These are phyloP conservation scores for Aspergillus asperescens DNA, from an alignment of 495 filamentous ascomycete genomes.

Conservation along the genomic window DNA sequence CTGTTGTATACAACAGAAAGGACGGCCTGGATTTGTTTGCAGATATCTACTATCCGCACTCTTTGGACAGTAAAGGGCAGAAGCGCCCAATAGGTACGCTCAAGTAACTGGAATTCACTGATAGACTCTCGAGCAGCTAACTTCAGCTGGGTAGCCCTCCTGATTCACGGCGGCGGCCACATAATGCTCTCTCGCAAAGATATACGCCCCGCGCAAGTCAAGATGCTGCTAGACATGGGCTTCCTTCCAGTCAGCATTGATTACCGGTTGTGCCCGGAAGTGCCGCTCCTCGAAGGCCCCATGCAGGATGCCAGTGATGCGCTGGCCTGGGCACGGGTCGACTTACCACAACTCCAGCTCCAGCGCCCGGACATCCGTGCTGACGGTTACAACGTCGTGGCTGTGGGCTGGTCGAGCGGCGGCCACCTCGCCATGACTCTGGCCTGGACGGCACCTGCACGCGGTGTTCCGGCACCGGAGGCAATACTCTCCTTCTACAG, in stretches of 20 bases:
- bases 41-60: constrained; percentile 42
- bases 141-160: background rate
- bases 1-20: background rate
- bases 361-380: constrained; percentile 24
- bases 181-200: constrained; percentile 43
- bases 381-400: constrained; percentile 38
- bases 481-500: constrained; percentile 52
- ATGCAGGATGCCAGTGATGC: constrained; percentile 48
- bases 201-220: constrained; percentile 39
- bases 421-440: constrained; percentile 49
- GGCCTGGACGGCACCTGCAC: constrained; percentile 30
- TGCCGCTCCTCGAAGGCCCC: constrained; percentile 38
- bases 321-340: constrained; percentile 36
- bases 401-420: constrained; percentile 54
- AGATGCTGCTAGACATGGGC: constrained; percentile 34
- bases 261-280: constrained; percentile 53
- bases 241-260: constrained; percentile 52
- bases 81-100: constrained; percentile 6
- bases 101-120: background rate
- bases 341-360: constrained; percentile 33
- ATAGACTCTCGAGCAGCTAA: constrained; percentile 8
- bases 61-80: background rate
- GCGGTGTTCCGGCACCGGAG: constrained; percentile 36
- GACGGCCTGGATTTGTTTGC: constrained; percentile 15
- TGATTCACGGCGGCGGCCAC: constrained; percentile 51